Base-by-base conservation (phyloP, 23 red algal species). In the Gracilariopsis chorda region DNA sequence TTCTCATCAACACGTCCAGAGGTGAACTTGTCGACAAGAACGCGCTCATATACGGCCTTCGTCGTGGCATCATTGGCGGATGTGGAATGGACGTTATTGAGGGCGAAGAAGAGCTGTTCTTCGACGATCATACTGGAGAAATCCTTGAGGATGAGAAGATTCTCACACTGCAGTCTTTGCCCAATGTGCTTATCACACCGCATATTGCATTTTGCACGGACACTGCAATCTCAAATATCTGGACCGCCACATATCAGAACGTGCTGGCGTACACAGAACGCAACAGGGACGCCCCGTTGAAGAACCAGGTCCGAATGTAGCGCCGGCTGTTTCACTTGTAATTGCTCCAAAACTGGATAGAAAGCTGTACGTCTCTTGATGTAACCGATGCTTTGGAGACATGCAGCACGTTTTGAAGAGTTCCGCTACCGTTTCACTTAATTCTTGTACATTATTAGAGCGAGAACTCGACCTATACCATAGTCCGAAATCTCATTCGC, bases 171-270 rank as follows among this genome's bases (percentile, higher is more conserved):
- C 57, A 85, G 69, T 76, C 73, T 58, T 90, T 95, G 12, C 83
- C 83, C 39, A 95, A 95, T 44, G 93, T 91, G 20, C 71, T 95
- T 7, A 35, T 95, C n/a, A 95, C 93, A 17, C 77, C 84, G 48
- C 93, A 95, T 55, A 81, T 84, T 52, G 93, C 93, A 7, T 95
- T 95, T 36, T 84, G 86, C 55, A 95, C 93, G 0, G 82, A 89
- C 34, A 89, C 82, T 27, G 93, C 93, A 3, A 77, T 95, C 28
- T 69, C 40, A 11, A 89, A 89, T 52, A 95, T 95, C 43, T 80
- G 56, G 75, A 74, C 33, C 12, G 68, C 86, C 17, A 95, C 93
- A 4, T 64, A 91, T n/a, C 39, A 60, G 25, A 95, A 95, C 51
- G 37, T 91, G 2, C 35, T 62, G 16, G 57, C 33, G 53, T 90